Base-by-base conservation (phyloP, 2,329 filamentous ascomycete species). In the Chaetomium globosum region DNA sequence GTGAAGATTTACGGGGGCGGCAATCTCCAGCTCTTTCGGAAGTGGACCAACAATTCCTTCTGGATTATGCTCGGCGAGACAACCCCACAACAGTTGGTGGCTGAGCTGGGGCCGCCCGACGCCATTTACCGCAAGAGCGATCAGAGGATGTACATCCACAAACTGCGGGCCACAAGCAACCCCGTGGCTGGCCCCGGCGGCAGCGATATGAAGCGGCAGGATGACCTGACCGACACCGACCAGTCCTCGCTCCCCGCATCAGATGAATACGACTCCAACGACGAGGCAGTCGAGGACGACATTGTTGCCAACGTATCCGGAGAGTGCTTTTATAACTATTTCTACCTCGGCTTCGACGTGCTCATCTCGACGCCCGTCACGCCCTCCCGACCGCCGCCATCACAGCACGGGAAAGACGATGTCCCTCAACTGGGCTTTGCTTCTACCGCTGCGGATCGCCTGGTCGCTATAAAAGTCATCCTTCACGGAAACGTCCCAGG, bases 251-350 rank as follows among this genome's bases (percentile, higher is more conserved):
- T 90, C 69, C 89, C 88, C 1, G 84, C 84, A 31, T 90, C 88
- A 0, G 90, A 92, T 73, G 87, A 87, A 63, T 87, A 87, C 1
- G 89, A 91, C 30, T 83, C 83, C 26, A 84, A 68, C 39, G 81
- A 85, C 26, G 85, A 85, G 65, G 83, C 80, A 3, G 75, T 86
- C 19, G 84, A 86, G 52, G 87, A 87, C 33, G 84, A 85, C 33
- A 74, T 80, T 3, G 79, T 80, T 1, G 80, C 81, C 69, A 80
- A 82, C 75, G 70, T 87, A 3, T 85, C 87, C 1, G 85, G 87
- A 4, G 92, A 96, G 74, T 93, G 89, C 69, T 99, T 98, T 75
- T 97, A 95, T 78, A 98, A 98, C 76, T 99, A 99, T 76, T 99
- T 97, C 75, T 90, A 94, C 70, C 89, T 97, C 68, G 95, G 95